A percentile compares a stretch with the other conserved stretches of the same genome.
Evolutionary conservation across 2,329 filamentous ascomycete genomes (phyloP).

Genomic region (Simplicillium sp.): DNA sequence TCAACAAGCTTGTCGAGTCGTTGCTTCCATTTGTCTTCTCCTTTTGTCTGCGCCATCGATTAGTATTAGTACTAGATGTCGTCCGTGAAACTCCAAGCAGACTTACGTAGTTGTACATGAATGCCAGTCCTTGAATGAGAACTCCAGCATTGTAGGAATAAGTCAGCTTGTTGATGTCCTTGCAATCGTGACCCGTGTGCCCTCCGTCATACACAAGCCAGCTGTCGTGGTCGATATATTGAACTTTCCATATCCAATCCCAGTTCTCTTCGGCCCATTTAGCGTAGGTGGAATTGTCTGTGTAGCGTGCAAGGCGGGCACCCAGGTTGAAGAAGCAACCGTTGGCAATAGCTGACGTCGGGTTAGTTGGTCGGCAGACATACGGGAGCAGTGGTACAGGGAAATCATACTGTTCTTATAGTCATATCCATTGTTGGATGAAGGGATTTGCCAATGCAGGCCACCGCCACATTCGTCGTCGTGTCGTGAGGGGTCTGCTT

Average conservation of each 20-base stretch:
- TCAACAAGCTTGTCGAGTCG: neutral
- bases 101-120: constrained; percentile 57
- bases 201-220: constrained; percentile 59
- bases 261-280: constrained; percentile 52
- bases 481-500: constrained; percentile 16
- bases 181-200: constrained; percentile 49
- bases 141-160: constrained; percentile 60
- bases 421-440: constrained; percentile 55
- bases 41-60: constrained; percentile 3
- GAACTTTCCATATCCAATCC: constrained; percentile 47
- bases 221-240: constrained; percentile 48
- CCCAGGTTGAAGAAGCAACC: constrained; percentile 56
- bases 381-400: no score
- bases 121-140: constrained; percentile 52
- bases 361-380: no score
- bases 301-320: constrained; percentile 64
- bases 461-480: constrained; percentile 55
- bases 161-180: constrained; percentile 49
- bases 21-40: constrained; percentile 1
- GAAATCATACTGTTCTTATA: constrained; percentile 44
- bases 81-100: neutral
- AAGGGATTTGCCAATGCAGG: constrained; percentile 69
- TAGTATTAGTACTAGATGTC: neutral
- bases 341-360: constrained; percentile 43
- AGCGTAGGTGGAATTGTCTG: constrained; percentile 54